Percentiles rank a stretch among this genome's conserved stretches.
phyloP scores from a whole-genome alignment of 2,329 filamentous ascomycete genomes.

The Cladophialophora psammophila region DNA sequence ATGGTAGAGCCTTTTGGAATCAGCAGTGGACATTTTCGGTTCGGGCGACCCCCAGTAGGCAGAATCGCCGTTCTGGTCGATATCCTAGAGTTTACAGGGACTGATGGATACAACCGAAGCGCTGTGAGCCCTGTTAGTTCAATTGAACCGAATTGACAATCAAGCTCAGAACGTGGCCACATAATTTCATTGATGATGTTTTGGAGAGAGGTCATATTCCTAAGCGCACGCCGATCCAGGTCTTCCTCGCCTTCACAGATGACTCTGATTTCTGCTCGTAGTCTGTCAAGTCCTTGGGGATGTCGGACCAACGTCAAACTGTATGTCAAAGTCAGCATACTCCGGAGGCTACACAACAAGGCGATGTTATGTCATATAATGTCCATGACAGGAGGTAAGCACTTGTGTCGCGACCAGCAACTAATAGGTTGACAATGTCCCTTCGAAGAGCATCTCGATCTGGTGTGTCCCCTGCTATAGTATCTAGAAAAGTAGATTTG shows the following conservation, averaged over 20 bases:
- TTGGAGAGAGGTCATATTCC: conserved; percentile 49
- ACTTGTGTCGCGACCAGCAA: conserved; percentile 84
- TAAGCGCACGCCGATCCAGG: conserved; percentile 42
- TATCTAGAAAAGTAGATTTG: conserved; percentile 40
- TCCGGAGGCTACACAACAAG: not conserved
- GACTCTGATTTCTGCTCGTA: conserved; percentile 73
- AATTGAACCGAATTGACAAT: not conserved
- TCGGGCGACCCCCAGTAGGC: conserved; percentile 65
- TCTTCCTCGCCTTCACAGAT: conserved; percentile 49
- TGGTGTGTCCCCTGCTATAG: conserved; percentile 54
- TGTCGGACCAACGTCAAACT: conserved; percentile 73
- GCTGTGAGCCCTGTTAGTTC: conserved; percentile 66
- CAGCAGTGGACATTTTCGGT: conserved; percentile 54
- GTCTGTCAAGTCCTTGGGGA: conserved; percentile 69
- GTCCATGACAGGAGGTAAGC: conserved; percentile 80
- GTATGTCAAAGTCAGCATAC: conserved; percentile 50
- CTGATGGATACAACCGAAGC: conserved; percentile 76
- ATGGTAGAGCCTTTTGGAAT: conserved; percentile 57
- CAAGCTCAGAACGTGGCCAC: not conserved
- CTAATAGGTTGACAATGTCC: conserved; percentile 68
- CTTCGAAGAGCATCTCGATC: conserved; percentile 47
- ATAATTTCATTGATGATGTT: conserved; percentile 57
- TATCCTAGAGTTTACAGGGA: conserved; percentile 79
- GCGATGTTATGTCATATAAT: conserved; percentile 63
- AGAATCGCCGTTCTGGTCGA: conserved; percentile 76